phyloP scores from a whole-genome alignment of 257 asterid species.

The Lycium barbarum region DNA sequence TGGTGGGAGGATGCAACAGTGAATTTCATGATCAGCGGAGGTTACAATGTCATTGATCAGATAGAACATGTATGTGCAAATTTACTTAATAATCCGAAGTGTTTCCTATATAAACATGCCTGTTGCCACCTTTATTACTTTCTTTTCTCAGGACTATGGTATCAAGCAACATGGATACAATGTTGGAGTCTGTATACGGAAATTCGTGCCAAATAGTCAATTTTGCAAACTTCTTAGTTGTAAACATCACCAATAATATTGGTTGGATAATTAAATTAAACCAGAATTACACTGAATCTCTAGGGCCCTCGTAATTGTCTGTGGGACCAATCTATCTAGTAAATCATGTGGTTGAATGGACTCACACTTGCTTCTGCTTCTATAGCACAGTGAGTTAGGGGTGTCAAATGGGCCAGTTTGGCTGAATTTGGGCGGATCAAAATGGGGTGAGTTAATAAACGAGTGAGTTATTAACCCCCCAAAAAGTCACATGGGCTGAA shows the following conservation, averaged over 20 bases:
- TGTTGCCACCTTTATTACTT: background rate
- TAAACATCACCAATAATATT: background rate
- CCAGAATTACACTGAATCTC: background rate
- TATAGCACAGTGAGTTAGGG: background rate
- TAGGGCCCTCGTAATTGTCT: background rate
- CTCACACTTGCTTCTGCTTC: background rate
- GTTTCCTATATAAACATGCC: background rate
- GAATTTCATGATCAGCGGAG: slow-evolving; percentile 91
- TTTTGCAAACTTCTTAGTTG: background rate
- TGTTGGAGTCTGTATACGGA: background rate
- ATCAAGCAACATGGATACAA: background rate
- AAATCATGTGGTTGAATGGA: background rate
- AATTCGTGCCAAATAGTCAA: background rate
- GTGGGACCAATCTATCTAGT: background rate
- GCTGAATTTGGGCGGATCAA: too few relatives aligned
- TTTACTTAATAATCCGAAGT: background rate
- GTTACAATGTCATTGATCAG: slow-evolving; percentile 69
- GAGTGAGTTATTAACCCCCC: too few relatives aligned
- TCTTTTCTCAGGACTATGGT: background rate
- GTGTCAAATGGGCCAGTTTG: too few relatives aligned
- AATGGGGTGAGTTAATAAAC: too few relatives aligned
- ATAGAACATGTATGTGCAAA: slow-evolving; percentile 53
- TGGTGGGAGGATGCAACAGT: slow-evolving; percentile 98
- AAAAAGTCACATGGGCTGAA: too few relatives aligned
- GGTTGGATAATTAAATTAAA: background rate